Conservation (phyloP, 345 rosid species). For the Pistacia atlantica region DNA sequence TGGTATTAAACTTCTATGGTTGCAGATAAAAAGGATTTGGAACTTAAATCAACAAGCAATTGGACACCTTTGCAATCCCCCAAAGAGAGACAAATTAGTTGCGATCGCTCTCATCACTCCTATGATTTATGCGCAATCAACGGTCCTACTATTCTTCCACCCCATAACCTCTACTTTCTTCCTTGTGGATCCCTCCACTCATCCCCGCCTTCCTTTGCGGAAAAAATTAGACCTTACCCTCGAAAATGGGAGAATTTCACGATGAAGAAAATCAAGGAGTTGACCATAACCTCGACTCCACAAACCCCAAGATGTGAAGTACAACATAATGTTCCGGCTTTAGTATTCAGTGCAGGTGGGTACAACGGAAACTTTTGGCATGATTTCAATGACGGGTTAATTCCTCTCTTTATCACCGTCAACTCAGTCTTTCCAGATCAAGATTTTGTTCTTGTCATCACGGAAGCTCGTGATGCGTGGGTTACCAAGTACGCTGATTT, state of each 20-base stretch:
- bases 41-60: background rate
- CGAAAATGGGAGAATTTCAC: constrained; percentile 42
- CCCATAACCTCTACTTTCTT: constrained; percentile 38
- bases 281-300: constrained; percentile 33
- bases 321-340: constrained; percentile 50
- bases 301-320: constrained; percentile 25
- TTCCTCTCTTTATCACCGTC: constrained; percentile 67
- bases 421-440: constrained; percentile 33
- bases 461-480: constrained; percentile 58
- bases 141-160: constrained; percentile 44
- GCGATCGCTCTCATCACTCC: constrained; percentile 45
- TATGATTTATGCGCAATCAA: constrained; percentile 55
- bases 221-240: constrained; percentile 61
- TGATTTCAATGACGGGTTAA: constrained; percentile 61
- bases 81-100: constrained; percentile 30
- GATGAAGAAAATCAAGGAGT: constrained; percentile 44
- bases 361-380: constrained; percentile 71
- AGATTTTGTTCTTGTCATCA: constrained; percentile 52
- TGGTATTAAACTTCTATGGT: background rate
- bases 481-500: constrained; percentile 41
- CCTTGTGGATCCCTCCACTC: constrained; percentile 21
- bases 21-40: constrained; percentile 5
- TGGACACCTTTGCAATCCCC: background rate
- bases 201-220: background rate
- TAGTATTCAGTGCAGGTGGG: constrained; percentile 62